Evolutionary conservation across 2,329 filamentous ascomycete genomes (phyloP), one percentile per base, ranked within the genome.

Genomic region (Didymella arachidicola): DNA sequence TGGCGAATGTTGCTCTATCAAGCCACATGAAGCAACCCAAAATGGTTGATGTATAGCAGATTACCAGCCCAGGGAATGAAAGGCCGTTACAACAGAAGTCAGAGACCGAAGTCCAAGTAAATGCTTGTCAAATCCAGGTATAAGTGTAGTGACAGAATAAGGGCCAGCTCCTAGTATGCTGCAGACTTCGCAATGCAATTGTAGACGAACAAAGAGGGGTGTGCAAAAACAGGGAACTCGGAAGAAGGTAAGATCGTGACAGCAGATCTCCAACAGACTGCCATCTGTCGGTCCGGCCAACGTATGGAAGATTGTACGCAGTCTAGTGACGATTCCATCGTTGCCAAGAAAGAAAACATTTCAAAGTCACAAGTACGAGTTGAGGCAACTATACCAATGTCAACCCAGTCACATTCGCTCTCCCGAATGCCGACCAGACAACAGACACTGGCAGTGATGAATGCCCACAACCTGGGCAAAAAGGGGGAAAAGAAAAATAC

Each of bases 71-170:
- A 41, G 43, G 44, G 46, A 51, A 59, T 30, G 39, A 47, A 54
- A 58, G 57, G 57, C 59, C 59, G 52, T 60, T 52, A 53, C n/a
- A 55, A 65, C 65, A 38, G 59, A 53, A 61, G 57, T 30, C 47
- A 54, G 42, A 57, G 55, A 60, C 53, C 43, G 60, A 60, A 47
- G 45, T 67, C 62, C 53, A 34, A 66, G 56, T 61, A 66, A 57
- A 72, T 68, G 65, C 64, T 60, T 65, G 43, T 58, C 62, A 59
- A 65, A 59, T 53, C 57, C 47, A 54, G 53, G 59, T 47, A 60
- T 47, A 60, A 60, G 68, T 67, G 70, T 75, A 74, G 66, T 59
- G 70, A 76, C 71, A 72, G 73, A 58, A 68, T 66, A 62, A 64
- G 63, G 64, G 60, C 57, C 60, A 61, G 66, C 67, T 68, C 64